A percentile compares a stretch with the other conserved stretches of the same genome.
These are phyloP conservation scores for Castanea crenata DNA, from an alignment of 306 rosid species.

Conservation along the genomic window DNA sequence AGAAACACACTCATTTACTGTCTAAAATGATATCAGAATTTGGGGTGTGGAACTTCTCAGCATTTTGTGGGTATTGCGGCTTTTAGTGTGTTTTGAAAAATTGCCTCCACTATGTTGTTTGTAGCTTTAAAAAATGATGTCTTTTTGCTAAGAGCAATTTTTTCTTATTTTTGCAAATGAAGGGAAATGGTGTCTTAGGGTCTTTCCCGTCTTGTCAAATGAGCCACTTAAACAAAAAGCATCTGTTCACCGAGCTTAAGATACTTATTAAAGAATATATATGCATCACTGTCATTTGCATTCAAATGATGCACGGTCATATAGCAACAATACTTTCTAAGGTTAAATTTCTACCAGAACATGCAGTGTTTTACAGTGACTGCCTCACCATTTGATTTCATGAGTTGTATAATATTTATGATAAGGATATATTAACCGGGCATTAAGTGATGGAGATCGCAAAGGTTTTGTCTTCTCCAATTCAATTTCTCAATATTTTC, in stretches of 20 bases:
- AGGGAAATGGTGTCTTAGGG: background rate
- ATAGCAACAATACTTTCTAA: background rate
- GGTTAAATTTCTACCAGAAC: background rate
- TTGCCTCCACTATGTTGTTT: background rate
- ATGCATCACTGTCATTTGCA: background rate
- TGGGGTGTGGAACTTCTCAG: background rate
- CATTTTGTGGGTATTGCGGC: background rate
- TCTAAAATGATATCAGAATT: background rate
- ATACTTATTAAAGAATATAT: too few relatives aligned
- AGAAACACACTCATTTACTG: background rate
- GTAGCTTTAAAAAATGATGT: background rate
- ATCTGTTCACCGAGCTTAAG: too few relatives aligned
- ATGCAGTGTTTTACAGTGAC: background rate
- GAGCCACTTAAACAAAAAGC: background rate
- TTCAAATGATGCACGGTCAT: background rate
- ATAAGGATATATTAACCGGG: too few relatives aligned
- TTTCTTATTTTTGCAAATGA: background rate
- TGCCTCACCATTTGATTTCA: background rate
- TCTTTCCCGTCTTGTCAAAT: background rate
- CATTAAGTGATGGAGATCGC: background rate
- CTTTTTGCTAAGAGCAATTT: background rate
- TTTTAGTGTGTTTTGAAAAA: background rate
- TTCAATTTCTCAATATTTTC: background rate
- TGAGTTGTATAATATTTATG: background rate
- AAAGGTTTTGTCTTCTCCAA: background rate